Base-by-base conservation (phyloP, 768 basidiomycete genomes). In the Scleroderma bovista region DNA sequence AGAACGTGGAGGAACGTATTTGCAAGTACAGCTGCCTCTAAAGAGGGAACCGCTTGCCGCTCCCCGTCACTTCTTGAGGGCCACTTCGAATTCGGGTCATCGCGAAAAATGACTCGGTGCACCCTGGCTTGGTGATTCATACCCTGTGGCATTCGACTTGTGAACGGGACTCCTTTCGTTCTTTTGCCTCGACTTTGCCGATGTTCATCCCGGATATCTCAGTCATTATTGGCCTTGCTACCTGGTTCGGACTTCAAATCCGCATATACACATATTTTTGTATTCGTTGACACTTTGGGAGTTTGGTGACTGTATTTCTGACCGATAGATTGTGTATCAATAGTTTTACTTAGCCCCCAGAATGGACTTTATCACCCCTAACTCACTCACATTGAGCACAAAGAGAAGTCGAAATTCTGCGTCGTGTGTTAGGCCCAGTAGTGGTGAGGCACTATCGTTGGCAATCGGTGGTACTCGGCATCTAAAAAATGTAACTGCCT, bases 251-350 rank as follows among this genome's bases (percentile, higher is more conserved):
- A 29, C 26, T 29, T 29, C 26, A 9, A 29, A 9, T 29, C 26
- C 26, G 4, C 26, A 9, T 29, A 5, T 4, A 29, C 26, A 29
- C 26, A 29, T 4, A 5, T 5, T 29, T 40, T 39, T 31, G 11
- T 32, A 32, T 42, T 9, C 19, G 2, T 6, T 43, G 7, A 23
- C 23, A 15, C 42, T 23, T 37, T 13, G 15, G 17, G 51, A 16
- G 29, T 51, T 45, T 3, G 6, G 10, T 48, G 44, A 42, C 19
- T 67, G 58, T 64, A 59, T 57, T 17, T 26, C 48, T 56, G 11
- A 19, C 11, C n/a, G 37, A 22, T 64, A 68, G 55, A 66, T 26
- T 29, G 1, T 65, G 66, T 65, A 67, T 63, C 26, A 1, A 6
- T 63, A 65, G 48, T 37, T 6, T 34, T 37, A 16, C 24, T 9